Conservation (phyloP, 352 stramenopile species). For the Pilasporangium apinafurcum region DNA sequence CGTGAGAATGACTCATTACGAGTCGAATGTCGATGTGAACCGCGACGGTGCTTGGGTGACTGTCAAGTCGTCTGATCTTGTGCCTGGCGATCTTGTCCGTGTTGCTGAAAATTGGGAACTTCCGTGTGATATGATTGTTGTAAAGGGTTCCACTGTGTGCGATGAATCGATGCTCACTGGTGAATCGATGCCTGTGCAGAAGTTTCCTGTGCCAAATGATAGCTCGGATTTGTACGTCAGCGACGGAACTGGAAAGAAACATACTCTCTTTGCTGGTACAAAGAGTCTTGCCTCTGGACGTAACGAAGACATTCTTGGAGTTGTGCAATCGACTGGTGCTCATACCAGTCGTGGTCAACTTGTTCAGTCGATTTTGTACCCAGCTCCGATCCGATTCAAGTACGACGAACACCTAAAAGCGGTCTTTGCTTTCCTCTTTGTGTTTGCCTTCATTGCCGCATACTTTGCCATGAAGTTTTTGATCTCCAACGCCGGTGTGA, state of each 20-base stretch:
- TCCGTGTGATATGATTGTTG: slow-evolving; percentile 62
- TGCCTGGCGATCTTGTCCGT: slow-evolving; percentile 61
- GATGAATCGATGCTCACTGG: slow-evolving; percentile 75
- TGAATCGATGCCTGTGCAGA: slow-evolving; percentile 85
- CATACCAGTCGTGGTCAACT: slow-evolving; percentile 84
- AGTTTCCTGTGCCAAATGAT: slow-evolving; percentile 54
- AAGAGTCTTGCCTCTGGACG: slow-evolving; percentile 61
- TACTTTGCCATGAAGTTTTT: slow-evolving; percentile 73
- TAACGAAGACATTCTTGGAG: slow-evolving; percentile 56
- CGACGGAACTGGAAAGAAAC: slow-evolving; percentile 63
- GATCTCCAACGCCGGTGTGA: slow-evolving; percentile 55
- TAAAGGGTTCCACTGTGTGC: slow-evolving; percentile 61
- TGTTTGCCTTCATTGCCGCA: slow-evolving; percentile 67
- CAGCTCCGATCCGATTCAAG: slow-evolving; percentile 85
- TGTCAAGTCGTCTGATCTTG: slow-evolving; percentile 40
- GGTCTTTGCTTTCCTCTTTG: slow-evolving; percentile 74
- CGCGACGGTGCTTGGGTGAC: slow-evolving; percentile 45
- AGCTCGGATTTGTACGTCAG: slow-evolving; percentile 46
- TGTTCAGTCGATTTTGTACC: slow-evolving; percentile 83
- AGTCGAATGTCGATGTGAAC: slow-evolving; percentile 59
- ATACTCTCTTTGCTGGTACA: slow-evolving; percentile 86
- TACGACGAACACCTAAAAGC: slow-evolving; percentile 88
- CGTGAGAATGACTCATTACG: slow-evolving; percentile 58
- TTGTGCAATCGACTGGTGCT: slow-evolving; percentile 78
- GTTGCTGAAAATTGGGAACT: slow-evolving; percentile 65